A percentile compares a stretch with the other conserved stretches of the same genome.
phyloP scores from a whole-genome alignment of 208 protist species.

The Trichomonas gallinae region DNA sequence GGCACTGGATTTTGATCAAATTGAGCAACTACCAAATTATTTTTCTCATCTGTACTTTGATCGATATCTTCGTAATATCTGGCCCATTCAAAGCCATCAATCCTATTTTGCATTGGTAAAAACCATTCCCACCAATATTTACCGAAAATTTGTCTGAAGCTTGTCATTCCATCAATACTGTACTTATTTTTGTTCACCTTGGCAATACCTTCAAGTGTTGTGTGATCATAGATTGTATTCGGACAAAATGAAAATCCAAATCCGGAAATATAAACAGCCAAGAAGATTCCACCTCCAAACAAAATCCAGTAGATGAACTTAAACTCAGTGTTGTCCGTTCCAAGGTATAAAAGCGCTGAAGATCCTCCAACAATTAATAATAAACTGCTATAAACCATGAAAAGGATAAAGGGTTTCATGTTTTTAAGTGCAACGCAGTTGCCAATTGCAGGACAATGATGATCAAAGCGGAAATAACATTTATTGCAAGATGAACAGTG shows the following conservation, averaged over 20 bases:
- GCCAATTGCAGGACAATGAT: not conserved
- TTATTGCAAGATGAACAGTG: not conserved
- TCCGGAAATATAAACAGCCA: not conserved
- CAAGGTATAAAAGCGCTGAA: not conserved
- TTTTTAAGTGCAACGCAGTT: conserved; percentile 1
- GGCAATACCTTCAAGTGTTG: not conserved
- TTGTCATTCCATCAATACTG: not conserved
- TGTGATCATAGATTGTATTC: not conserved
- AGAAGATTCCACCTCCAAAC: not conserved
- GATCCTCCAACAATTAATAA: not conserved
- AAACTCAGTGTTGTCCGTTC: not conserved
- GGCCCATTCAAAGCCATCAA: not conserved
- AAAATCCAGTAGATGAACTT: not conserved
- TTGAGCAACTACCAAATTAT: not conserved
- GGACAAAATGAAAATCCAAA: not conserved
- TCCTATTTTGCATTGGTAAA: not conserved
- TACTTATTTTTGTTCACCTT: not conserved
- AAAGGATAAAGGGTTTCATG: not conserved
- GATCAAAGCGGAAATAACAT: conserved; percentile 14
- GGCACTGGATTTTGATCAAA: not conserved
- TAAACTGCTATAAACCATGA: not conserved
- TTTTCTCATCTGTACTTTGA: not conserved
- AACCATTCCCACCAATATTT: not conserved
- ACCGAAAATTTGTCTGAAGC: not conserved
- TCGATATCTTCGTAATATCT: not conserved